phyloP scores from a whole-genome alignment of 2,329 filamentous ascomycete species.

The Calonectria leucothoes region DNA sequence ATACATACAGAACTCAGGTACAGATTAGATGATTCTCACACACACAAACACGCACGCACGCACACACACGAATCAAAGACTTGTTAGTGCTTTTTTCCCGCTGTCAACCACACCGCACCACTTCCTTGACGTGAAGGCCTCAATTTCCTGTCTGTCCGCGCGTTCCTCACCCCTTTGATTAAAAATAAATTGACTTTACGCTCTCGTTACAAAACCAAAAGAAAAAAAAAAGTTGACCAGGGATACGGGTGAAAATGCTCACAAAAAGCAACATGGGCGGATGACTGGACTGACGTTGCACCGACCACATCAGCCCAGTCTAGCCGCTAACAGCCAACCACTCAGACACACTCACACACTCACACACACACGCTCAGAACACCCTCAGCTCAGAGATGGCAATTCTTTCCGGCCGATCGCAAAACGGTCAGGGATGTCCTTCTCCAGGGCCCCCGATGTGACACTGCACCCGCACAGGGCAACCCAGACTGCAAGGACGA shows the following conservation, averaged over 20 bases:
- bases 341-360: slow-evolving; percentile 11
- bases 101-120: too few species aligned
- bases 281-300: slow-evolving; percentile 5
- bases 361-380: slow-evolving; percentile 11
- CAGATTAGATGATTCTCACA: neutral
- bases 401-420: slow-evolving; percentile 8
- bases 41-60: neutral
- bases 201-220: neutral
- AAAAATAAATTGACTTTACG: neutral
- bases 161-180: neutral
- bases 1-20: slow-evolving; percentile 10
- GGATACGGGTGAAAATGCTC: neutral
- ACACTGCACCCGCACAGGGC: slow-evolving; percentile 6
- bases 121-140: neutral
- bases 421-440: neutral
- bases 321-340: neutral
- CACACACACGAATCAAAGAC: neutral
- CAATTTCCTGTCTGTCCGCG: neutral
- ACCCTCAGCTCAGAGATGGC: slow-evolving; percentile 1
- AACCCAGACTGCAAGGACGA: neutral
- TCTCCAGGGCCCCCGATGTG: slow-evolving; percentile 1
- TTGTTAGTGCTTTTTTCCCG: neutral
- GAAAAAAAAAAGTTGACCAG: neutral
- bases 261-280: slow-evolving; percentile 4
- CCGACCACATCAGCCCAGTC: slow-evolving; percentile 7